Percentiles rank a stretch among this genome's conserved stretches.
phyloP scores from a whole-genome alignment of 257 asterid genomes.

The Fraxinus excelsior region DNA sequence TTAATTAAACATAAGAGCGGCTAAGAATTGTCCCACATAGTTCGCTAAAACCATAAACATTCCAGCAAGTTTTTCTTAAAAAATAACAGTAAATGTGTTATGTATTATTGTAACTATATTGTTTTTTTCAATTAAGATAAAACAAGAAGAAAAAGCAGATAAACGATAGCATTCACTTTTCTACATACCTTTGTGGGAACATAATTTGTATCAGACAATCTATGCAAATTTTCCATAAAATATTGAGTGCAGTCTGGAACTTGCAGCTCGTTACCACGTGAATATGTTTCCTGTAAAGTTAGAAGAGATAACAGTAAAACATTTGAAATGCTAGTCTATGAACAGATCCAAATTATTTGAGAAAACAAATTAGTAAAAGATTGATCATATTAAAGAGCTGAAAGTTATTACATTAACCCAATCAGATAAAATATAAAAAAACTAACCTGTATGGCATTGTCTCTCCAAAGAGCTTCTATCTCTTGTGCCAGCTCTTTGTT shows the following conservation, averaged over 20 bases:
- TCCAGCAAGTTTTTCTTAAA: neutral
- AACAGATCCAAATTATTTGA: slow-evolving; percentile 5
- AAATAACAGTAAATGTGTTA: neutral
- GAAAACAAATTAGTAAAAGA: slow-evolving; percentile 14
- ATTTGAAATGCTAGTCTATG: slow-evolving; percentile 5
- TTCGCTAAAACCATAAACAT: neutral
- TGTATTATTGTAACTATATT: neutral
- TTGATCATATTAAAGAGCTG: neutral
- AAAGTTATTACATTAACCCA: neutral
- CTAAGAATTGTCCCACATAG: neutral
- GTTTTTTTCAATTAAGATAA: slow-evolving; percentile 5
- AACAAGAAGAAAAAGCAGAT: neutral
- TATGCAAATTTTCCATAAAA: slow-evolving; percentile 87
- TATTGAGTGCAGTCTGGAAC: slow-evolving; percentile 93
- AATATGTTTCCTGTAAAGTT: slow-evolving; percentile 66
- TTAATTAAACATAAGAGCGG: neutral
- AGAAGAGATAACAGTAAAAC: slow-evolving; percentile 33
- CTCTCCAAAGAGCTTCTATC: slow-evolving; percentile 84
- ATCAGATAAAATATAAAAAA: neutral
- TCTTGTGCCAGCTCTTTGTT: slow-evolving; percentile 73
- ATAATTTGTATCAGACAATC: slow-evolving; percentile 74
- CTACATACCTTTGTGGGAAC: slow-evolving; percentile 82
- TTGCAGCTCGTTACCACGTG: slow-evolving; percentile 88
- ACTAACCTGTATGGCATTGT: slow-evolving; percentile 84
- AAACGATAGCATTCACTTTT: slow-evolving; percentile 15